A percentile compares a stretch with the other conserved stretches of the same genome.
Evolutionary conservation across 129 eudicot species (phyloP).

Genomic region (Flaveria ramosissima): DNA sequence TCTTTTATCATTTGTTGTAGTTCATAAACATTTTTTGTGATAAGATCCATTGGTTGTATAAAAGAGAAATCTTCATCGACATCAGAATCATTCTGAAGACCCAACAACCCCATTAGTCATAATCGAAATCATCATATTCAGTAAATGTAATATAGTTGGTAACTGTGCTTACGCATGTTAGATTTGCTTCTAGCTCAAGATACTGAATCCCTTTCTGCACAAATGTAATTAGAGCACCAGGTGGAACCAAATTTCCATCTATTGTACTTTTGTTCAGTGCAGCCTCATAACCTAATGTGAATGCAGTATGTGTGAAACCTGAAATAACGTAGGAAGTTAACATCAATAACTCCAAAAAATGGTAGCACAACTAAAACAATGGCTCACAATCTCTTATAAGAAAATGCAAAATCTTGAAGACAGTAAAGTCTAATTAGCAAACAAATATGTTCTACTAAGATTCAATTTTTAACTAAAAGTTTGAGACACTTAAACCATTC

Average conservation of each 20-base stretch:
- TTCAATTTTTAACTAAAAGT: background rate
- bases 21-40: slow-evolving; percentile 80
- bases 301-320: slow-evolving; percentile 95
- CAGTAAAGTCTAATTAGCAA: slow-evolving; percentile 10
- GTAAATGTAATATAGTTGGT: slow-evolving; percentile 7
- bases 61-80: slow-evolving; percentile 88
- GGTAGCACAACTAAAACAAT: background rate
- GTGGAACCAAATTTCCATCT: slow-evolving; percentile 90
- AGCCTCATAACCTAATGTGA: slow-evolving; percentile 83
- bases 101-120: slow-evolving; percentile 28
- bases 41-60: slow-evolving; percentile 86
- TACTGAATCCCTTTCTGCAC: slow-evolving; percentile 94
- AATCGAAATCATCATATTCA: background rate
- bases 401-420: background rate
- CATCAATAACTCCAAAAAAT: slow-evolving; percentile 7
- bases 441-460: background rate
- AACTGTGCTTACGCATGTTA: slow-evolving; percentile 59
- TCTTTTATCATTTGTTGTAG: slow-evolving; percentile 78
- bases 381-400: background rate
- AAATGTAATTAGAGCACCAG: slow-evolving; percentile 90
- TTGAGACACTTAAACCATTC: slow-evolving; percentile 3
- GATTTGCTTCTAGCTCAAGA: slow-evolving; percentile 89
- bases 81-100: slow-evolving; percentile 72
- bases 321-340: slow-evolving; percentile 30
- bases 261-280: slow-evolving; percentile 71